These are phyloP conservation scores for Calonectria hongkongensis DNA, from an alignment of 2,329 filamentous ascomycete species.

Conservation along the genomic window DNA sequence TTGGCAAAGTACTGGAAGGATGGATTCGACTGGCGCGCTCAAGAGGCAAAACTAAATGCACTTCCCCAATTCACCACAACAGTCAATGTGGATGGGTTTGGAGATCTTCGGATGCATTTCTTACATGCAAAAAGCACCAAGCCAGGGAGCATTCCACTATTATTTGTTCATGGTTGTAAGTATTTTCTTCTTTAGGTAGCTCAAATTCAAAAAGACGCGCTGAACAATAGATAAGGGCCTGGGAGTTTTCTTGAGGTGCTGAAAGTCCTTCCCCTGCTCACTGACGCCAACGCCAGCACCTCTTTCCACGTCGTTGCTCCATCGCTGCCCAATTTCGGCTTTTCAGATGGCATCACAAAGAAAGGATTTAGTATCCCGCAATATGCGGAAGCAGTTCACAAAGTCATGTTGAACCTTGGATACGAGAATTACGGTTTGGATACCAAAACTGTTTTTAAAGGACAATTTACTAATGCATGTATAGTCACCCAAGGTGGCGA, in stretches of 20 bases:
- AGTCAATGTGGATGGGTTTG: conserved; percentile 75
- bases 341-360: conserved; percentile 57
- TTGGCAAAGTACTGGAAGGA: conserved; percentile 61
- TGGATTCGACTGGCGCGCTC: conserved; percentile 78
- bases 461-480: neutral
- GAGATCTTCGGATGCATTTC: conserved; percentile 77
- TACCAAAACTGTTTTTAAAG: no score
- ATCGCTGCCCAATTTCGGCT: conserved; percentile 73
- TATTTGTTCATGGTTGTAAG: conserved; percentile 80
- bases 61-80: conserved; percentile 74
- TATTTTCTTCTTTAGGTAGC: neutral
- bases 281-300: conserved; percentile 58
- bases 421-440: conserved; percentile 64
- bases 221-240: conserved; percentile 70
- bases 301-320: conserved; percentile 76
- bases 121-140: conserved; percentile 73
- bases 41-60: conserved; percentile 75
- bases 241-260: conserved; percentile 81
- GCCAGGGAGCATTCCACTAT: conserved; percentile 75
- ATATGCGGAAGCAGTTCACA: conserved; percentile 75
- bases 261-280: conserved; percentile 74
- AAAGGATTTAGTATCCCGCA: conserved; percentile 58
- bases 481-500: conserved; percentile 78
- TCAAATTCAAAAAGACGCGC: conserved; percentile 49
- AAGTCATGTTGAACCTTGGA: conserved; percentile 80